Conservation (phyloP, 768 basidiomycete species). For the Pulveroboletus sp. region DNA sequence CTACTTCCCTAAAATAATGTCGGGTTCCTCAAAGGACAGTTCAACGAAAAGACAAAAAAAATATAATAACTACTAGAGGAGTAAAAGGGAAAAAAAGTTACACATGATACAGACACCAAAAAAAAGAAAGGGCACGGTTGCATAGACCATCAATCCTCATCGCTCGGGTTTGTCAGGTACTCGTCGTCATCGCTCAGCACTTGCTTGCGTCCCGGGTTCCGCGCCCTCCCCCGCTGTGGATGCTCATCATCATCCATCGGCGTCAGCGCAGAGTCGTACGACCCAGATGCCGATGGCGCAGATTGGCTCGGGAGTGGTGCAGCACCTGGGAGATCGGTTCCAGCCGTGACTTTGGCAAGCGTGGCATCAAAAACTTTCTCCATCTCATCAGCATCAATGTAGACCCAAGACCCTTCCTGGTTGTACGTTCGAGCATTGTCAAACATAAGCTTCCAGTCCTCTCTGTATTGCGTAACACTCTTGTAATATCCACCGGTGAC, state of each 20-base stretch:
- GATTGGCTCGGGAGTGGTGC: conserved; percentile 33
- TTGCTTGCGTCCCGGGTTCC: conserved; percentile 63
- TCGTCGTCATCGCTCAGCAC: conserved; percentile 65
- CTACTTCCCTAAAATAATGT: neutral
- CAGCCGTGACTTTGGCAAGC: conserved; percentile 58
- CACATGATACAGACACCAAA: conserved; percentile 14
- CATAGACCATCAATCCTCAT: conserved; percentile 49
- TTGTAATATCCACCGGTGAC: conserved; percentile 65
- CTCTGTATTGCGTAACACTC: conserved; percentile 61
- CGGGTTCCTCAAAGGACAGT: neutral
- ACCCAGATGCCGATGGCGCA: conserved; percentile 37
- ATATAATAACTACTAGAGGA: conserved; percentile 3
- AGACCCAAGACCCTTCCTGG: conserved; percentile 92
- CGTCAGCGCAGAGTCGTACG: conserved; percentile 64
- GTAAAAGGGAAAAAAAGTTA: conserved; percentile 1
- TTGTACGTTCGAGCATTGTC: conserved; percentile 92
- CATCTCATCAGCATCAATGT: conserved; percentile 91
- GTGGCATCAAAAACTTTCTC: conserved; percentile 78
- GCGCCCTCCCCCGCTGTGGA: conserved; percentile 49
- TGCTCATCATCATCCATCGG: conserved; percentile 82
- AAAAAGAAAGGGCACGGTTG: neutral
- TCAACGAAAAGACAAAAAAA: conserved; percentile 3
- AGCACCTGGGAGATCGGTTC: conserved; percentile 74
- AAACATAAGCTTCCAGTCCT: conserved; percentile 90
- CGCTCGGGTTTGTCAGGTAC: conserved; percentile 64